Percentiles rank a stretch among this genome's conserved stretches.
These are phyloP conservation scores for Withania somnifera DNA, from an alignment of 305 asterid species.

Conservation along the genomic window DNA sequence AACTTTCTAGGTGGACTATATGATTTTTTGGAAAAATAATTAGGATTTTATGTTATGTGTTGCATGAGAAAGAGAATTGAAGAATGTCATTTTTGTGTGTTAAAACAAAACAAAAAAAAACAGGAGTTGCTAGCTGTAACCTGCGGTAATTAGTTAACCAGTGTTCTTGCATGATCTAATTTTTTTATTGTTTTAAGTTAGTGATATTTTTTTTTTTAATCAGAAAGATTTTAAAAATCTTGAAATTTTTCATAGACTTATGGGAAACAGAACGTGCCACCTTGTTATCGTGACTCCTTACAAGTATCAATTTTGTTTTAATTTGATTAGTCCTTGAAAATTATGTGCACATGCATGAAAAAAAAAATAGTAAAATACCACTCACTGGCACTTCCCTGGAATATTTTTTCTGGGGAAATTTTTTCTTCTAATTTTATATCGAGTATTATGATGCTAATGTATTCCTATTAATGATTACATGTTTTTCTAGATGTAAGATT, in stretches of 20 bases:
- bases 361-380: background rate
- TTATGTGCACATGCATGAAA: background rate
- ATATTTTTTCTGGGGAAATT: too few species aligned
- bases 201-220: too few species aligned
- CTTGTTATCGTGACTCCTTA: slow-evolving; percentile 51
- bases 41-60: slow-evolving; percentile 45
- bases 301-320: too few species aligned
- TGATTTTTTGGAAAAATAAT: slow-evolving; percentile 14
- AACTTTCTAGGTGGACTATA: too few species aligned
- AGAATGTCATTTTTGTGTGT: background rate
- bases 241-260: too few species aligned
- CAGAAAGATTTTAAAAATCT: too few species aligned
- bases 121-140: slow-evolving; percentile 50
- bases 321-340: background rate
- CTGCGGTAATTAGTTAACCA: slow-evolving; percentile 41
- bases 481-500: too few species aligned
- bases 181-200: too few species aligned
- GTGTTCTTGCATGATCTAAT: slow-evolving; percentile 20
- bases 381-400: background rate
- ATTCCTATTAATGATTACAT: too few species aligned
- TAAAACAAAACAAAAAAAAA: too few species aligned
- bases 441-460: too few species aligned
- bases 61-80: slow-evolving; percentile 35
- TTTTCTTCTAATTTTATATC: too few species aligned
- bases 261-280: slow-evolving; percentile 92